Conservation (phyloP, 257 asterid species). For the Parsonsia alboflavescens region DNA sequence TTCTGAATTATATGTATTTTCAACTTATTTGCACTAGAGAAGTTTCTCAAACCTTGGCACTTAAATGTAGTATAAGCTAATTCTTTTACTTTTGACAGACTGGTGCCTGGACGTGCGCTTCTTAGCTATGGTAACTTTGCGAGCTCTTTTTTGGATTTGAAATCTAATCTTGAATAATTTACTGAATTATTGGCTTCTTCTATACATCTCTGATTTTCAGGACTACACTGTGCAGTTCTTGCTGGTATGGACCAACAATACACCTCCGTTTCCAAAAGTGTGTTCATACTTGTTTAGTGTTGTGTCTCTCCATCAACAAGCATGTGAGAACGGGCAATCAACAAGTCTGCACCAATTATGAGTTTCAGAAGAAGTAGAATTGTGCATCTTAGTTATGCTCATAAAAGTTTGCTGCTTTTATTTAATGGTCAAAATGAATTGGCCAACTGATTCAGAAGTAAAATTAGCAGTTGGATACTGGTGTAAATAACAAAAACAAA, state of each 20-base stretch:
- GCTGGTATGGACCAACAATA: constrained; percentile 53
- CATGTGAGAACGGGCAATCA: not conserved
- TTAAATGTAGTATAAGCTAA: not conserved
- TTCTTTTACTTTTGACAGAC: constrained; percentile 41
- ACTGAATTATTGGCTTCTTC: constrained; percentile 17
- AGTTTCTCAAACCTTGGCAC: not conserved
- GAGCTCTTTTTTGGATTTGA: constrained; percentile 4
- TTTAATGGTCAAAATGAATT: too few relatives aligned
- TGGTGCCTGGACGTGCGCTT: constrained; percentile 82
- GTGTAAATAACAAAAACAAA: too few relatives aligned
- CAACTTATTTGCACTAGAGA: not conserved
- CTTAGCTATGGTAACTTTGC: constrained; percentile 80
- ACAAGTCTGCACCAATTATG: not conserved
- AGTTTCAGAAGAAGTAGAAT: not conserved
- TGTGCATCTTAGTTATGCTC: not conserved
- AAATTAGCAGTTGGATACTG: not conserved
- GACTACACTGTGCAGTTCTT: constrained; percentile 89
- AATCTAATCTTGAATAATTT: constrained; percentile 4
- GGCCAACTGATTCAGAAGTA: not conserved
- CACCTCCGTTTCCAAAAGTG: not conserved
- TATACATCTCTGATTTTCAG: constrained; percentile 41
- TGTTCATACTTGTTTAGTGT: not conserved
- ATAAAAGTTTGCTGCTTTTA: not conserved
- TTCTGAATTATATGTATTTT: not conserved
- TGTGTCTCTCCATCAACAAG: not conserved